Percentiles rank a stretch among this genome's conserved stretches.
Conservation (phyloP, 805 yeast species). For the Sungouiozyma intestinalis region DNA sequence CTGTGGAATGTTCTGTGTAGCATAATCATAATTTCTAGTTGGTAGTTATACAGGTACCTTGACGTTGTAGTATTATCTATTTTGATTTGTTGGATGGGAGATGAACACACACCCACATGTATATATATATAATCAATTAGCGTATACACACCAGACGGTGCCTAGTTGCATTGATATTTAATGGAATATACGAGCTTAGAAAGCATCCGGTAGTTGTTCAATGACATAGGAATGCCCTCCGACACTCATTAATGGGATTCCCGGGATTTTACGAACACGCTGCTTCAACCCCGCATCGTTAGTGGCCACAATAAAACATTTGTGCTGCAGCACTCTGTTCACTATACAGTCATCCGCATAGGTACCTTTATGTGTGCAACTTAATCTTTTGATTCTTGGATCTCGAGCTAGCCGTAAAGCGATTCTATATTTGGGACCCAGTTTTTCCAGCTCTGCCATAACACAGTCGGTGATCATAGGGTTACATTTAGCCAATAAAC, state of each 20-base stretch:
- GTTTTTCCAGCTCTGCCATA: slow-evolving; percentile 91
- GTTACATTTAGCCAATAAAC: slow-evolving; percentile 86
- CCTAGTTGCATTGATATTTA: too few species aligned
- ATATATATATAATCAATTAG: too few species aligned
- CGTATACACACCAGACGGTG: too few species aligned
- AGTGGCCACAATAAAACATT: slow-evolving; percentile 94
- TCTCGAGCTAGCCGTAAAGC: slow-evolving; percentile 89
- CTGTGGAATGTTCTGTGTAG: not conserved
- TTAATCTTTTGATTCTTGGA: slow-evolving; percentile 78
- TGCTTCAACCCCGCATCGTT: slow-evolving; percentile 95
- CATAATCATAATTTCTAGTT: too few species aligned
- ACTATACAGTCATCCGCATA: slow-evolving; percentile 98
- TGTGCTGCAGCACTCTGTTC: slow-evolving; percentile 86
- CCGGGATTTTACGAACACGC: slow-evolving; percentile 91
- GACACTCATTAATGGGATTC: slow-evolving; percentile 93
- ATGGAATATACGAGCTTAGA: too few species aligned
- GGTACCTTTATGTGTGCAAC: slow-evolving; percentile 89
- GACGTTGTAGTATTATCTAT: too few species aligned
- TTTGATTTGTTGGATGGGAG: not conserved
- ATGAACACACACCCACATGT: too few species aligned
- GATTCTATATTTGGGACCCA: slow-evolving; percentile 90
- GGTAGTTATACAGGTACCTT: too few species aligned
- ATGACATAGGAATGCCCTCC: slow-evolving; percentile 88
- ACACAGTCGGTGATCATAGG: slow-evolving; percentile 97
- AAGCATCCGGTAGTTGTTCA: slow-evolving; percentile 93